A percentile compares a stretch with the other conserved stretches of the same genome.
phyloP scores from a whole-genome alignment of 768 basidiomycete species.

The Coprinopsis sp. region DNA sequence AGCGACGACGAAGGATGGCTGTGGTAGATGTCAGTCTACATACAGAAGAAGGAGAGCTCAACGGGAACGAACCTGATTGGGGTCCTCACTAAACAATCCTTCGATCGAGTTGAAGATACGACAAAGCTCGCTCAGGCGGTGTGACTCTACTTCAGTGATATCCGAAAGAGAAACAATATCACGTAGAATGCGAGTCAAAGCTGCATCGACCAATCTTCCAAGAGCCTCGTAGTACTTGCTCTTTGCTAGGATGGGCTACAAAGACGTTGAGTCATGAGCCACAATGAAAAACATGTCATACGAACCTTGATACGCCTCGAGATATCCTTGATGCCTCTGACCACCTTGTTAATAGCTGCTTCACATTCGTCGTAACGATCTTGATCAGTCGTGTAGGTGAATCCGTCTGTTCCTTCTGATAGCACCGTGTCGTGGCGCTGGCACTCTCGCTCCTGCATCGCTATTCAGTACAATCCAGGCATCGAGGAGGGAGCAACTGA shows the following conservation, averaged over 20 bases:
- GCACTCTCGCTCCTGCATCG: conserved; percentile 45
- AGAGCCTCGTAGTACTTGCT: conserved; percentile 68
- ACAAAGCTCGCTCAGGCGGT: conserved; percentile 77
- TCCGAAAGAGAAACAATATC: conserved; percentile 76
- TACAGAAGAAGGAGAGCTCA: neutral
- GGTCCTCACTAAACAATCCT: conserved; percentile 69
- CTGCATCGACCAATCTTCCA: conserved; percentile 66
- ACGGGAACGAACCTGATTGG: conserved; percentile 43
- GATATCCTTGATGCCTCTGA: conserved; percentile 59
- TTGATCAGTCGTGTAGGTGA: conserved; percentile 65
- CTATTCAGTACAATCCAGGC: conserved; percentile 3
- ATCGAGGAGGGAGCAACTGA: conserved; percentile 28
- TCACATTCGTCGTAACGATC: conserved; percentile 76
- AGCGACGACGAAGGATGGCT: conserved; percentile 73
- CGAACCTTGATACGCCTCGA: conserved; percentile 72
- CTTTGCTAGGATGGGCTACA: conserved; percentile 62
- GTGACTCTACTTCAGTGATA: conserved; percentile 86
- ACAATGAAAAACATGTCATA: neutral
- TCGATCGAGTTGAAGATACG: conserved; percentile 75
- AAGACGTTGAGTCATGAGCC: neutral
- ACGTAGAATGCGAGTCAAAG: conserved; percentile 59
- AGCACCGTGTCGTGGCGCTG: conserved; percentile 40
- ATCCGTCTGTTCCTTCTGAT: conserved; percentile 55
- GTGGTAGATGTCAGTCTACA: conserved; percentile 1
- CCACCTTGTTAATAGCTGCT: conserved; percentile 53